Evolutionary conservation across 1,284 basidiomycete species (phyloP).

Genomic region (Dichomitus squalens): DNA sequence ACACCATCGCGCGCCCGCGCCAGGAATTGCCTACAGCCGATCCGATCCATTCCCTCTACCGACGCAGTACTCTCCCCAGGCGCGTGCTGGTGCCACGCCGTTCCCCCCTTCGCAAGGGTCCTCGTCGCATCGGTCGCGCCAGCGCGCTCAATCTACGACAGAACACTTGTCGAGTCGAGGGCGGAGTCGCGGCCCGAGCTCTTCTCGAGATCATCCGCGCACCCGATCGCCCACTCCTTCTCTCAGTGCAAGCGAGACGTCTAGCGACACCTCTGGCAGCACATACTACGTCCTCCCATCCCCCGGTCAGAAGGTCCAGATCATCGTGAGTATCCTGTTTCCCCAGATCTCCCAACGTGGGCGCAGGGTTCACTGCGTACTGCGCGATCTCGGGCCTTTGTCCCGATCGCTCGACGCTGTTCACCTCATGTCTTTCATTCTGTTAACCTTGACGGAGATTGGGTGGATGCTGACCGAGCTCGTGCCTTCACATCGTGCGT

Average conservation of each 20-base stretch:
- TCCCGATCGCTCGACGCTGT: not conserved
- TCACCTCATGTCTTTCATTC: constrained; percentile 8
- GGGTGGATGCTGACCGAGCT: constrained; percentile 7
- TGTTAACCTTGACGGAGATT: constrained; percentile 10
- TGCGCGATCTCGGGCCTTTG: constrained; percentile 4
- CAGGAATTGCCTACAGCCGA: constrained; percentile 35
- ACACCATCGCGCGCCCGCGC: constrained; percentile 24
- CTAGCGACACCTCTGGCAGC: constrained; percentile 57
- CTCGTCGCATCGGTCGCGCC: constrained; percentile 15
- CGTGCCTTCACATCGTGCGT: not conserved
- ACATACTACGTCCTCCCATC: constrained; percentile 74
- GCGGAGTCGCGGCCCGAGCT: constrained; percentile 13
- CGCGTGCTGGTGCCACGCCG: constrained; percentile 15
- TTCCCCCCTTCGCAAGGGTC: constrained; percentile 25
- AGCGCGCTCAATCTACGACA: constrained; percentile 16
- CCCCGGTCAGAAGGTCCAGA: constrained; percentile 67
- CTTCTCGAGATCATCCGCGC: constrained; percentile 19
- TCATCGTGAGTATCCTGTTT: constrained; percentile 55
- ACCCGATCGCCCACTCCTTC: constrained; percentile 26
- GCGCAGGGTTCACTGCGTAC: constrained; percentile 8
- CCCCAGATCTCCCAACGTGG: constrained; percentile 9
- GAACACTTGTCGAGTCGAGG: constrained; percentile 10
- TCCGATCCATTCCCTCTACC: constrained; percentile 31
- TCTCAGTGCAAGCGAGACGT: constrained; percentile 38
- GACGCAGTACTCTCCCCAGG: constrained; percentile 20